phyloP scores from a whole-genome alignment of 1,284 basidiomycete genomes.

The Uromyces viciae-fabae region DNA sequence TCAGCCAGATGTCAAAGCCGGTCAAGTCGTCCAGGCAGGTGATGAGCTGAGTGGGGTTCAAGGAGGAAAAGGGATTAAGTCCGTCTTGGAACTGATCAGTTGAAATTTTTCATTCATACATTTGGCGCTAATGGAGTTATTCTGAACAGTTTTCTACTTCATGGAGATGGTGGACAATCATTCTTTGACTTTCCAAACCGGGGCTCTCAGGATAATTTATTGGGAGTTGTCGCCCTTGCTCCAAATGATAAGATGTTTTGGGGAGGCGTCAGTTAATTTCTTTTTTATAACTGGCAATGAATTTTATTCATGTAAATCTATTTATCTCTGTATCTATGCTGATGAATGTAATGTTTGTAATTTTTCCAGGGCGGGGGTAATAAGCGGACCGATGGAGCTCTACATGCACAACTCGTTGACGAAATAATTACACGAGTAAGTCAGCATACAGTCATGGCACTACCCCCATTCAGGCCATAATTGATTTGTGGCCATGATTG shows the following conservation, averaged over 20 bases:
- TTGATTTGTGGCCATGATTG: background rate
- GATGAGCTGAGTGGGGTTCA: background rate
- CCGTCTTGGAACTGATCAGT: background rate
- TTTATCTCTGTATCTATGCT: background rate
- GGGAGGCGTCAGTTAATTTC: conserved; percentile 27
- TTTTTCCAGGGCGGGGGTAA: conserved; percentile 6
- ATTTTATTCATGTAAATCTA: background rate
- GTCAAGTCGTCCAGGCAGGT: background rate
- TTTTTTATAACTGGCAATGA: background rate
- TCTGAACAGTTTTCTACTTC: conserved; percentile 21
- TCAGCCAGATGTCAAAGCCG: background rate
- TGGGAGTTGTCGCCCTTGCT: conserved; percentile 39
- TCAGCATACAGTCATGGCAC: background rate
- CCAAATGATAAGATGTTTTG: conserved; percentile 44
- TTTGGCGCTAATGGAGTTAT: background rate
- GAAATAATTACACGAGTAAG: conserved; percentile 22
- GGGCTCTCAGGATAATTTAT: background rate
- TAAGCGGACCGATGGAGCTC: conserved; percentile 29
- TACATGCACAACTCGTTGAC: conserved; percentile 32
- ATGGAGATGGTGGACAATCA: conserved; percentile 40
- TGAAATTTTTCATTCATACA: background rate
- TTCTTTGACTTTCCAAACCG: conserved; percentile 42
- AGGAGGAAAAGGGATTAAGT: conserved; percentile 37
- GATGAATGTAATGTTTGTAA: background rate
- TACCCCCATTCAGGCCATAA: background rate